A percentile compares a stretch with the other conserved stretches of the same genome.
phyloP scores from a whole-genome alignment of 768 basidiomycete genomes.

The Solioccasus polychromus region DNA sequence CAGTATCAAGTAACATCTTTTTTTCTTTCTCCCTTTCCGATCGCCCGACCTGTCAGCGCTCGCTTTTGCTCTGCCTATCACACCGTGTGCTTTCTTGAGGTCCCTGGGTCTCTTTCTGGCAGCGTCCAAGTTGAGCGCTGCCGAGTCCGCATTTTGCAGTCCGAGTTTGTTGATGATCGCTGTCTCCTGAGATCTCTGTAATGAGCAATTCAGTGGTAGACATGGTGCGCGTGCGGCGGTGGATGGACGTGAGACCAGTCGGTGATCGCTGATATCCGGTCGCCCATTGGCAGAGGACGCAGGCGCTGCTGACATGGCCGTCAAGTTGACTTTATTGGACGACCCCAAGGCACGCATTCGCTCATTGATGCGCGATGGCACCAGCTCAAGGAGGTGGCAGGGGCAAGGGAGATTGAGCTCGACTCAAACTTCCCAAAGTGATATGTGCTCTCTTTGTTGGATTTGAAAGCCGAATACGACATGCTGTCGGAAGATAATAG shows the following conservation, averaged over 20 bases:
- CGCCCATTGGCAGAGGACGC: too few species aligned
- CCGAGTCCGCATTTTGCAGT: conserved; percentile 49
- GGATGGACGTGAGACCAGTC: conserved; percentile 10
- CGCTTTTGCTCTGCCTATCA: conserved; percentile 34
- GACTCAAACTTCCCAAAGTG: too few species aligned
- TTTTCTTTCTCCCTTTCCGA: conserved; percentile 56
- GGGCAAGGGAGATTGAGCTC: too few species aligned
- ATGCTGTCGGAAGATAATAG: too few species aligned
- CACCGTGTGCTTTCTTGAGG: conserved; percentile 55
- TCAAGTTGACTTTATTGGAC: too few species aligned
- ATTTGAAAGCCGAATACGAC: too few species aligned
- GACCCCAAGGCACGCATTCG: too few species aligned
- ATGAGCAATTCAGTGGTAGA: conserved; percentile 44
- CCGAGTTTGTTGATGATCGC: conserved; percentile 61
- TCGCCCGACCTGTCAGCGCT: conserved; percentile 34
- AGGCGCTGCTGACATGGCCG: too few species aligned
- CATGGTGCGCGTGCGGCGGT: conserved; percentile 33
- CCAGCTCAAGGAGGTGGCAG: too few species aligned
- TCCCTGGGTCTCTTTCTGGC: conserved; percentile 69
- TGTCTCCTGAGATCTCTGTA: conserved; percentile 56
- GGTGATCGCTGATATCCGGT: conserved; percentile 35
- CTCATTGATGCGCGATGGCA: too few species aligned
- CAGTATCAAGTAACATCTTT: conserved; percentile 84
- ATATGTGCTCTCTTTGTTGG: too few species aligned
- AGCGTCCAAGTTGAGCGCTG: conserved; percentile 53